phyloP scores from a whole-genome alignment of 768 basidiomycete species.

The Hypsizygus marmoreus region DNA sequence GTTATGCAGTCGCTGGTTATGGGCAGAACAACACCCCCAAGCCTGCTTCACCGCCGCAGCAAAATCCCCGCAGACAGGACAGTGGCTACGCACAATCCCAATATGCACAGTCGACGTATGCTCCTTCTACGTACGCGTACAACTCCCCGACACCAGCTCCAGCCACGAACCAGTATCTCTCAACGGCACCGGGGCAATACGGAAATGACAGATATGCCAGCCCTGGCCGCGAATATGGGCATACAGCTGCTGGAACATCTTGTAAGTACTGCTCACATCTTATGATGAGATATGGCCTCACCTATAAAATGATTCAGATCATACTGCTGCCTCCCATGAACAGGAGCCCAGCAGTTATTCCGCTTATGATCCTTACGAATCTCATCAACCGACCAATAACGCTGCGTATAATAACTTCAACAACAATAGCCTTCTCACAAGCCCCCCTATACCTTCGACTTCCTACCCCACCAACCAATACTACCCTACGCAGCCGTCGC shows the following conservation, averaged over 20 bases:
- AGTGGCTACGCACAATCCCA: conserved; percentile 26
- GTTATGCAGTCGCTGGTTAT: conserved; percentile 29
- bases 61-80: conserved; percentile 16
- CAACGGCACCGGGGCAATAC: conserved; percentile 32
- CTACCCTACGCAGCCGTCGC: conserved; percentile 22
- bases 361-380: conserved; percentile 53
- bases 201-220: conserved; percentile 35
- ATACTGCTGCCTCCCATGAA: conserved; percentile 52
- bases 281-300: no score
- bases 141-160: conserved; percentile 31
- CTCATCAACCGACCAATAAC: conserved; percentile 22
- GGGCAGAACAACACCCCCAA: conserved; percentile 13
- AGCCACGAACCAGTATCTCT: conserved; percentile 35
- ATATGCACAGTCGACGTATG: conserved; percentile 27
- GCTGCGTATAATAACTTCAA: conserved; percentile 23
- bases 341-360: conserved; percentile 50
- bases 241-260: conserved; percentile 50
- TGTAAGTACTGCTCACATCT: conserved; percentile 46
- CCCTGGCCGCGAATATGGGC: conserved; percentile 48
- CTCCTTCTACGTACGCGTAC: conserved; percentile 27
- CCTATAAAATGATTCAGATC: no score
- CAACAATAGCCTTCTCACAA: conserved; percentile 18
- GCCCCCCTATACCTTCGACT: conserved; percentile 17
- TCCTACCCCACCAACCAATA: conserved; percentile 27
- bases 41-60: no score